Evolutionary conservation across 1,139 yeast genomes (phyloP), one percentile per base, ranked within the genome.

Genomic region (Taphrina betulina): DNA sequence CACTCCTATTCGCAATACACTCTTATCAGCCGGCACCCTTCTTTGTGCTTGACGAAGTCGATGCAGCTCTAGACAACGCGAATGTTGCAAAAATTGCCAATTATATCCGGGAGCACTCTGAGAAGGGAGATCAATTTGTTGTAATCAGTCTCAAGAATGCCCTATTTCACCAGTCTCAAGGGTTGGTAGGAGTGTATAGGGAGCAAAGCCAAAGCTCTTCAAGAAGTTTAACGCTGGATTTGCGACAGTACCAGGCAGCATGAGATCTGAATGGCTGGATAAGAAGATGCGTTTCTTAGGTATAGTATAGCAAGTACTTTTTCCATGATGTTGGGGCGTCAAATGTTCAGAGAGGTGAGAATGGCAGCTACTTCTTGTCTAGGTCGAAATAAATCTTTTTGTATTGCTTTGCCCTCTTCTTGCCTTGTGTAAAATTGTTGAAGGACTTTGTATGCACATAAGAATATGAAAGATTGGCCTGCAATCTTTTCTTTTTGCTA

Each of bases 41-140:
- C 68, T 92, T 92, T 67, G 95, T 92, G 0, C 74, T 92, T 50
- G 99, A 92, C 69, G 99, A 92, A 71, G 90, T 92, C 16, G 99
- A 92, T 72, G 97, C 98, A 0, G 97, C 98, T 0, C 77, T 92
- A 61, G 99, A 92, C 69, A 83, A 86, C 61, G 81, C 89, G 16
- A 92, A 92, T 67, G 96, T 94, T 22, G 80, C 80, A 53, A 80
- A 81, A 64, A 83, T 92, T 59, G 96, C 96, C 12, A 82, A 81
- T 59, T 94, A 90, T 67, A 88, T 92, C 61, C 78, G 78, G 58
- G 79, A 78, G 61, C 83, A 86, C 65, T 84, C 95, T 1, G 84
- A 88, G 22, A 84, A 88, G 0, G 78, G 80, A 43, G 82, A 89
- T 66, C 99, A 92, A 67, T 89, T 92, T 65, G 89, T 94, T 68